Evolutionary conservation across 2,329 filamentous ascomycete genomes (phyloP).

Genomic region (Neofusicoccum umdonicola): DNA sequence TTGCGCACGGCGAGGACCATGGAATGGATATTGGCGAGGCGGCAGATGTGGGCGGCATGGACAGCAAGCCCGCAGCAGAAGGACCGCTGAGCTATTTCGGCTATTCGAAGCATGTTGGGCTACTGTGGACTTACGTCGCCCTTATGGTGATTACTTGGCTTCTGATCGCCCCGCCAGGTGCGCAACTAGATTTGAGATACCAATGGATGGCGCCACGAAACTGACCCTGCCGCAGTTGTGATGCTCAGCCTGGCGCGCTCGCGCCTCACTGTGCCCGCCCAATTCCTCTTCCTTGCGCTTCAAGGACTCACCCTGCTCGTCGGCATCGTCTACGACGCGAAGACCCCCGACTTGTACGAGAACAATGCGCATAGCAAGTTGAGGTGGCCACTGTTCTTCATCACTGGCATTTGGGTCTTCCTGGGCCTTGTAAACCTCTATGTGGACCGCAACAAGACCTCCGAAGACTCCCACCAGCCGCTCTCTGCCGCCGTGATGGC

Average conservation of each 20-base stretch:
- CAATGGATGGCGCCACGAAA: slow-evolving; percentile 19
- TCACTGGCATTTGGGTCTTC: slow-evolving; percentile 67
- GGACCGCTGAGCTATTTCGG: slow-evolving; percentile 58
- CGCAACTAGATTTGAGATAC: slow-evolving; percentile 32
- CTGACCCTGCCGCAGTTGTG: slow-evolving; percentile 57
- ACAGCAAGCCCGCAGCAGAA: slow-evolving; percentile 19
- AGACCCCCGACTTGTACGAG: slow-evolving; percentile 81
- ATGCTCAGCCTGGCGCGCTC: slow-evolving; percentile 84
- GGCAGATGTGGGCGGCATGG: background rate
- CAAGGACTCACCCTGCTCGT: slow-evolving; percentile 43
- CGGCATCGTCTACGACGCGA: slow-evolving; percentile 64
- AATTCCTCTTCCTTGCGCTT: slow-evolving; percentile 54
- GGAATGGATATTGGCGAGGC: slow-evolving; percentile 27
- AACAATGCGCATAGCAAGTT: slow-evolving; percentile 86
- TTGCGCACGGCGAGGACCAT: slow-evolving; percentile 42
- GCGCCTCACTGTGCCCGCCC: slow-evolving; percentile 65
- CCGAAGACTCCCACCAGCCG: slow-evolving; percentile 24
- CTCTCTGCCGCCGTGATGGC: slow-evolving; percentile 38
- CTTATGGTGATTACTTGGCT: slow-evolving; percentile 73
- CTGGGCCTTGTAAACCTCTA: slow-evolving; percentile 66
- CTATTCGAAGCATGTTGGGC: slow-evolving; percentile 50
- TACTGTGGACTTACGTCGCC: slow-evolving; percentile 68
- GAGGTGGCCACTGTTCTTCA: slow-evolving; percentile 78
- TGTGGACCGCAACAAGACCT: slow-evolving; percentile 45
- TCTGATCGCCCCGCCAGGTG: slow-evolving; percentile 69